Percentiles rank a stretch among this genome's conserved stretches.
Evolutionary conservation across 2,329 filamentous ascomycete species (phyloP).

Genomic region (Fusarium anthophilum): DNA sequence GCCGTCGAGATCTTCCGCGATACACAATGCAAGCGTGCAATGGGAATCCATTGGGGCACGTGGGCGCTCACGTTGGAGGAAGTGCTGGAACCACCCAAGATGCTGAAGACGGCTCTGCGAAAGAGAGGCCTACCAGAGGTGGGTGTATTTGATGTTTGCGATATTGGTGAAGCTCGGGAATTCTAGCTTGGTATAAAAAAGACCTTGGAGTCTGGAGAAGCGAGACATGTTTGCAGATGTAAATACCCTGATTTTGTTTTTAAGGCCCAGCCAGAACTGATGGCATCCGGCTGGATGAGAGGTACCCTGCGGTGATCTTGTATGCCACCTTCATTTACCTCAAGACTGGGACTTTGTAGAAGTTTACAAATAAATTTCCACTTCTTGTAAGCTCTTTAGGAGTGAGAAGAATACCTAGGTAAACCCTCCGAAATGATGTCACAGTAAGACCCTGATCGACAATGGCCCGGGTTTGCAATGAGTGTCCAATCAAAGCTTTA

Average conservation of each 20-base stretch:
- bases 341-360: slow-evolving; percentile 3
- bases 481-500: slow-evolving; percentile 19
- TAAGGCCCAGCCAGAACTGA: background rate
- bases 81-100: slow-evolving; percentile 80
- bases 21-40: slow-evolving; percentile 77
- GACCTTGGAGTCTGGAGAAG: background rate
- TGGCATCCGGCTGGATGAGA: background rate
- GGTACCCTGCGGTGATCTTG: background rate
- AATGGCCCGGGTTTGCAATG: background rate
- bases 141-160: slow-evolving; percentile 82
- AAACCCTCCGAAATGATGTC: slow-evolving; percentile 15
- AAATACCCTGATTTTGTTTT: slow-evolving; percentile 30
- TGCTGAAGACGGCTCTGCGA: slow-evolving; percentile 76
- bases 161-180: slow-evolving; percentile 84
- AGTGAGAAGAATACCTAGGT: background rate
- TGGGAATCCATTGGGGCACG: slow-evolving; percentile 93
- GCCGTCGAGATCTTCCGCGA: slow-evolving; percentile 90
- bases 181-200: slow-evolving; percentile 57
- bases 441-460: slow-evolving; percentile 27
- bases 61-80: slow-evolving; percentile 90
- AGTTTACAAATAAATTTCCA: slow-evolving; percentile 4
- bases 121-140: slow-evolving; percentile 73
- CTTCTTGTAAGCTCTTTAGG: background rate
- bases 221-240: background rate
- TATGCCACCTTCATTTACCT: background rate